These are phyloP conservation scores for Ligustrum vulgare DNA, from an alignment of 257 asterid species.

Conservation along the genomic window DNA sequence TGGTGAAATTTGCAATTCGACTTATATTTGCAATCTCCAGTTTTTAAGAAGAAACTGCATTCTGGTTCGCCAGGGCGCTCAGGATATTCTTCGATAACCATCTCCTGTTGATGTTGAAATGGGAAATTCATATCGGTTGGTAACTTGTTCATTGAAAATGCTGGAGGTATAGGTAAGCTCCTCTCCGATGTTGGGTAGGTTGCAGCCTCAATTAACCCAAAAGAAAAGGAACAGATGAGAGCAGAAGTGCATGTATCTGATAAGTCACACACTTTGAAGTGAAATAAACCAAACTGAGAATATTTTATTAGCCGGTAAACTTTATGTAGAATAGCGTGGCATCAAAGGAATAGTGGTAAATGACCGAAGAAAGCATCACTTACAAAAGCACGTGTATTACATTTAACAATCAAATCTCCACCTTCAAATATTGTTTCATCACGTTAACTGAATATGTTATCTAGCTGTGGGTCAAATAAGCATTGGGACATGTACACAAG, in stretches of 20 bases:
- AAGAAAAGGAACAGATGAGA: slow-evolving; percentile 31
- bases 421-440: neutral
- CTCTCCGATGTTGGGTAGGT: slow-evolving; percentile 66
- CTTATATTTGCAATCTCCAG: slow-evolving; percentile 88
- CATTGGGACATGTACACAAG: neutral
- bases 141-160: slow-evolving; percentile 62
- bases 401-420: neutral
- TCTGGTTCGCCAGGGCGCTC: slow-evolving; percentile 93
- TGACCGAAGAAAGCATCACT: neutral
- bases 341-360: neutral
- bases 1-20: slow-evolving; percentile 88
- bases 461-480: neutral
- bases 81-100: slow-evolving; percentile 64
- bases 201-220: slow-evolving; percentile 48
- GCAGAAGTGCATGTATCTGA: neutral
- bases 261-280: neutral
- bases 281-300: neutral
- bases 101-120: slow-evolving; percentile 44
- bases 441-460: neutral
- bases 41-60: slow-evolving; percentile 78
- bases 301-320: neutral
- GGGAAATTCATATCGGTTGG: slow-evolving; percentile 49
- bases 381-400: neutral
- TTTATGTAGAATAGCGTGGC: neutral
- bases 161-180: slow-evolving; percentile 90